phyloP scores from a whole-genome alignment of 2,329 filamentous ascomycete species.

The Aspergillus proliferans region DNA sequence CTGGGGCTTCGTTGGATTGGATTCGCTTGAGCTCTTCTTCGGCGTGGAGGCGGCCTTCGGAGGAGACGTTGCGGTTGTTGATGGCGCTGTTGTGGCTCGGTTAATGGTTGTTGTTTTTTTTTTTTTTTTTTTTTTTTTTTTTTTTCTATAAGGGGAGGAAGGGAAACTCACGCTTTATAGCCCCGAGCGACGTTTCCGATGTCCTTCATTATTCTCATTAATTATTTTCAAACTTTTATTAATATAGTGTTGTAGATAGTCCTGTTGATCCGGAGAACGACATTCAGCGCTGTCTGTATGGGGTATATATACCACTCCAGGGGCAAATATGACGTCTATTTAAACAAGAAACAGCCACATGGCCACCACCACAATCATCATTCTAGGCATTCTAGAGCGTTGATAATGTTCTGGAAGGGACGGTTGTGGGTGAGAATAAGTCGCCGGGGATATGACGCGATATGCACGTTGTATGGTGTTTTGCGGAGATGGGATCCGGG shows the following conservation, averaged over 20 bases:
- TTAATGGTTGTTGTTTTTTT: neutral
- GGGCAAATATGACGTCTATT: neutral
- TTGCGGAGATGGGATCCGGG: too few species aligned
- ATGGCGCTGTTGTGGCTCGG: conserved; percentile 8
- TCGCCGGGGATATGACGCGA: too few species aligned
- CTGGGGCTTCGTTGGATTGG: neutral
- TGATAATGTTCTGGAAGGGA: neutral
- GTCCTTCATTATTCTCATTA: neutral
- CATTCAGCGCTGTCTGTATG: neutral
- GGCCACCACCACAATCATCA: neutral
- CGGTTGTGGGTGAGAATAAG: neutral
- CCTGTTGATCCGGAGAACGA: neutral
- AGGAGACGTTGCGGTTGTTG: conserved; percentile 13
- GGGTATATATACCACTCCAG: neutral
- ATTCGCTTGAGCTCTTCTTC: conserved; percentile 11
- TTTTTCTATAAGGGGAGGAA: neutral
- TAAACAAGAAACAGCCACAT: too few species aligned
- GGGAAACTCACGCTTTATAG: conserved; percentile 14
- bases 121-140: too few species aligned
- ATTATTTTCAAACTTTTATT: neutral
- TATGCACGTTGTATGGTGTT: too few species aligned
- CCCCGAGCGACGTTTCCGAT: conserved; percentile 12
- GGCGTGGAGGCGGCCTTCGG: conserved; percentile 12
- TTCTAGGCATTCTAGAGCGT: neutral
- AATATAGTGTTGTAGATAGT: neutral